These are phyloP conservation scores for Corynascus novoguineensis DNA, from an alignment of 495 filamentous ascomycete species.

Conservation along the genomic window DNA sequence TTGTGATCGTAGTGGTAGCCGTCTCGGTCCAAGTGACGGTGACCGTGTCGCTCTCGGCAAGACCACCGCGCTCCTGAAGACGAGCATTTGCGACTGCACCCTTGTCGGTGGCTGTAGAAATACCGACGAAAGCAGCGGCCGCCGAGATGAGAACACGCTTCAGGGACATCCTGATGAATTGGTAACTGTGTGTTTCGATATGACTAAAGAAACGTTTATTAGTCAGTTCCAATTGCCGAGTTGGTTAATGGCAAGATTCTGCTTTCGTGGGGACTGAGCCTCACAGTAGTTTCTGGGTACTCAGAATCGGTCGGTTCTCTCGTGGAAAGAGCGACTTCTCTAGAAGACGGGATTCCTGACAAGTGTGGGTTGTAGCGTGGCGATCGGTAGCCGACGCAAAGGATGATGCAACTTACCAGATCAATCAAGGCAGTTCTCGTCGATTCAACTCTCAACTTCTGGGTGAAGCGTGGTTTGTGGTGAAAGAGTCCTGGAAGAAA, in stretches of 20 bases:
- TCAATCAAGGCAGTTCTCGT: neutral
- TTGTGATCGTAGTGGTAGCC: neutral
- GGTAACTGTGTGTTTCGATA: neutral
- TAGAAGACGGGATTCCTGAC: no score
- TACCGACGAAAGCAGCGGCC: neutral
- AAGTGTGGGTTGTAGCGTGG: no score
- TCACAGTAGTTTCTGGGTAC: no score
- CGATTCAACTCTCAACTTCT: no score
- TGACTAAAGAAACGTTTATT: neutral
- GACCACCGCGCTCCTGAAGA: neutral
- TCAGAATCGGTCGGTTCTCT: no score
- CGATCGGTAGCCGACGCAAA: no score
- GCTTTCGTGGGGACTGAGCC: no score
- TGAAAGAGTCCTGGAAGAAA: no score
- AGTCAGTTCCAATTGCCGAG: neutral
- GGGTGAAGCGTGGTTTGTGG: no score
- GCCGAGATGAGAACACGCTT: neutral
- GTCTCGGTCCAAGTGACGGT: conserved; percentile 12
- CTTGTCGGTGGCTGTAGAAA: neutral
- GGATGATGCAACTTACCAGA: neutral
- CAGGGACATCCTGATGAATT: conserved; percentile 2
- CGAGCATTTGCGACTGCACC: neutral
- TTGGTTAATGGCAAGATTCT: no score
- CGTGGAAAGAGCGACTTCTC: no score
- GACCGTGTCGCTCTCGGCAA: neutral